Percentiles rank a stretch among this genome's conserved stretches.
phyloP scores from a whole-genome alignment of 2,329 filamentous ascomycete species.

The Pseudonectria buxi region DNA sequence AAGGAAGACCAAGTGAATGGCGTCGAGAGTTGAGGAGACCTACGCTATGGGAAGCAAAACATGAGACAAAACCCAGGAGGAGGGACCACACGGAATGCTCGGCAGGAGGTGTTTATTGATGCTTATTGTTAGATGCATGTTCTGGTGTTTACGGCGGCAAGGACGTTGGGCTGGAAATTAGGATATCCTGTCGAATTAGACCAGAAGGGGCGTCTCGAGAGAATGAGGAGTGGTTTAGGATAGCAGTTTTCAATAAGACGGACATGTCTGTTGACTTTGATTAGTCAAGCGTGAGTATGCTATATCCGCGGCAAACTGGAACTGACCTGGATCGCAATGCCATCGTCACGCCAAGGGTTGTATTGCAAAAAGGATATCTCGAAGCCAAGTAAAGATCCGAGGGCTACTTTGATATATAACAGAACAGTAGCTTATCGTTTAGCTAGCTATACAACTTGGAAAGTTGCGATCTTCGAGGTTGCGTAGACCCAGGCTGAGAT shows the following conservation, averaged over 20 bases:
- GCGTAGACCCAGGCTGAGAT: too few species aligned
- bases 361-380: background rate
- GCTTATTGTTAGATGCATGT: conserved; percentile 14
- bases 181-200: conserved; percentile 22
- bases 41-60: conserved; percentile 2
- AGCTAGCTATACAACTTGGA: too few species aligned
- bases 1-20: conserved; percentile 31
- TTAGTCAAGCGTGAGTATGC: too few species aligned
- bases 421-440: too few species aligned
- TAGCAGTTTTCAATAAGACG: too few species aligned
- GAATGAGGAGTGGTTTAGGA: too few species aligned
- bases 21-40: conserved; percentile 8
- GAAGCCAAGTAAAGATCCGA: background rate
- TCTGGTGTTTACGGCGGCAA: conserved; percentile 14
- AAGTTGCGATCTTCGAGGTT: too few species aligned
- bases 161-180: conserved; percentile 12
- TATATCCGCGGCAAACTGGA: background rate
- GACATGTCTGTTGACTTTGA: too few species aligned
- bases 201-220: conserved; percentile 8
- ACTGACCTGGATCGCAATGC: conserved; percentile 12
- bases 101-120: conserved; percentile 4
- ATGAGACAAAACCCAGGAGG: conserved; percentile 1
- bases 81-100: conserved; percentile 3
- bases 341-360: too few species aligned
- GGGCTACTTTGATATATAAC: too few species aligned